Conservation (phyloP, 2,329 filamentous ascomycete genomes). For the Fusarium siculi region DNA sequence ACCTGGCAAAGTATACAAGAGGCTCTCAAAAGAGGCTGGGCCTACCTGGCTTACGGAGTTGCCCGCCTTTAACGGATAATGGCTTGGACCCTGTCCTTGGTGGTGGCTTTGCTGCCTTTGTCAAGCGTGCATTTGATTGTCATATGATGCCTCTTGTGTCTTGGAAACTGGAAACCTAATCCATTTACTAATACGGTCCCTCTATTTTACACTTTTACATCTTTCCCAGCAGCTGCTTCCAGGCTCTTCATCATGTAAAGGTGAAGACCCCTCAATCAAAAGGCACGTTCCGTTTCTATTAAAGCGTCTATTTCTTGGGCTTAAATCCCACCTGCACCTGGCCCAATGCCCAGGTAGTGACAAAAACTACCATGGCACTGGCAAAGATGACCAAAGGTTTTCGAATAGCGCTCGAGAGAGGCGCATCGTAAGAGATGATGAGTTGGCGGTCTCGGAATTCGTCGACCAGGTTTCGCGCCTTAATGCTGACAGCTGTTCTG, state of each 20-base stretch:
- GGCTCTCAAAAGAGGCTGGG: constrained; percentile 18
- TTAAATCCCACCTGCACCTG: constrained; percentile 84
- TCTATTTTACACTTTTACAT: constrained; percentile 44
- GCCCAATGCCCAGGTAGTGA: constrained; percentile 78
- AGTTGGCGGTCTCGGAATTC: constrained; percentile 87
- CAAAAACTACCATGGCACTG: constrained; percentile 79
- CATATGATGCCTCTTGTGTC: constrained; percentile 8
- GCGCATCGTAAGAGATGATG: constrained; percentile 88
- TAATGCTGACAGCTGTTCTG: constrained; percentile 82
- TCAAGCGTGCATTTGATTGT: background rate
- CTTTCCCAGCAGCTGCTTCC: constrained; percentile 19
- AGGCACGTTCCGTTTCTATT: constrained; percentile 19
- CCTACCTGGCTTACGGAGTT: constrained; percentile 1
- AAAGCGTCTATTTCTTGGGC: constrained; percentile 51
- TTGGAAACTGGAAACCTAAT: constrained; percentile 7
- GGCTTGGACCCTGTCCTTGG: constrained; percentile 10
- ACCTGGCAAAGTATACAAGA: background rate
- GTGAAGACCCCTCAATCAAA: constrained; percentile 16
- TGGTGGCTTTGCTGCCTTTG: constrained; percentile 28
- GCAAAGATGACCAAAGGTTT: constrained; percentile 87
- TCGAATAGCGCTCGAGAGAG: constrained; percentile 76
- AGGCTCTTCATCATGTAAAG: constrained; percentile 12
- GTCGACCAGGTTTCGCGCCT: constrained; percentile 87
- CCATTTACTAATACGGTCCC: constrained; percentile 20
- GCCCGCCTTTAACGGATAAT: constrained; percentile 1